Evolutionary conservation across 257 asterid species (phyloP).

Genomic region (Nicotiana knightiana): DNA sequence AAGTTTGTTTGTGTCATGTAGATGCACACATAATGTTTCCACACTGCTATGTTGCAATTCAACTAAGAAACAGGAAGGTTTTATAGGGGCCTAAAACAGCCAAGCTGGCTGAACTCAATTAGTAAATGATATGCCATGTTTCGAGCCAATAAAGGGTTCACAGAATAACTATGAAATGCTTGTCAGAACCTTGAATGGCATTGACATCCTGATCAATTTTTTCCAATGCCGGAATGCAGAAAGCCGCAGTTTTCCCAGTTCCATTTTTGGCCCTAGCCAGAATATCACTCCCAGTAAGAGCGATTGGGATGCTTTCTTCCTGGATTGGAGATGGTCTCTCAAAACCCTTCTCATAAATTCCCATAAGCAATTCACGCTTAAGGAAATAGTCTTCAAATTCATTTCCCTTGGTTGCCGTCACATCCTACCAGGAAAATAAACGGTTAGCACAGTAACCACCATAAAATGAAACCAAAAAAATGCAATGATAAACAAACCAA

Average conservation of each 20-base stretch:
- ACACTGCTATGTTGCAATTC: neutral
- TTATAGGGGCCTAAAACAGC: neutral
- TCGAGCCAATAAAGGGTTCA: neutral
- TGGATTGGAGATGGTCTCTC: constrained; percentile 94
- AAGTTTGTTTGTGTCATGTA: no score
- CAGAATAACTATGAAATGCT: neutral
- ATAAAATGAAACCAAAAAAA: neutral
- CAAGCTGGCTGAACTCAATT: neutral
- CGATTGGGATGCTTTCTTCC: constrained; percentile 96
- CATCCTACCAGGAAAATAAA: constrained; percentile 53
- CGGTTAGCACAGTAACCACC: neutral
- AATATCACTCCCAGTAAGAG: constrained; percentile 86
- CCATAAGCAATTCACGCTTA: constrained; percentile 91
- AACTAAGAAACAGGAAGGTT: neutral
- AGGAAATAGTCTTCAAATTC: constrained; percentile 88
- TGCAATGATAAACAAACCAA: neutral
- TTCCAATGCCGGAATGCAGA: constrained; percentile 83
- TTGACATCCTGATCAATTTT: constrained; percentile 79
- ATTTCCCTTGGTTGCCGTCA: constrained; percentile 90
- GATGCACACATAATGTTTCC: neutral
- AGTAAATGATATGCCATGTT: neutral
- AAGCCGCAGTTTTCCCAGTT: constrained; percentile 94
- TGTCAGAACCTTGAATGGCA: constrained; percentile 67
- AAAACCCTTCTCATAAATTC: constrained; percentile 94
- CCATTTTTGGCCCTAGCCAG: constrained; percentile 94